Evolutionary conservation across 345 rosid genomes (phyloP), one percentile per base, ranked within the genome.

Genomic region (Salix suchowensis): DNA sequence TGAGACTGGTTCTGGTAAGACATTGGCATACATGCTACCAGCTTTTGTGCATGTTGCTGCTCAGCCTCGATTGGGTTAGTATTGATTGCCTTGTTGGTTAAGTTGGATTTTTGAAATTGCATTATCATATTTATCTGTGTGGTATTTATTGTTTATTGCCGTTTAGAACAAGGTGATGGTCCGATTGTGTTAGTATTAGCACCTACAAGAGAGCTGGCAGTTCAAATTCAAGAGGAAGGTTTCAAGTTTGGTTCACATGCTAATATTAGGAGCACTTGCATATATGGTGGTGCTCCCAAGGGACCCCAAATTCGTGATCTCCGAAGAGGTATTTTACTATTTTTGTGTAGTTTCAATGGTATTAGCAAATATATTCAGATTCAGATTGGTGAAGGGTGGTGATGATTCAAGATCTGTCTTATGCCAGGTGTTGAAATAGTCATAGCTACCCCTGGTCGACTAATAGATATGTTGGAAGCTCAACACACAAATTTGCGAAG

Each of bases 1-100:
- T 8, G 99, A 93, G 90, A 93, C 98, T 34, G 99, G 98, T 72
- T 95, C 99, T 76, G 99, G 99, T 46, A 95, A 95, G 89, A 95
- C 99, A 15, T 79, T 93, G 89, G 96, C 99, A 13, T 96, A 93
- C 88, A 78, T 96, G 80, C 85, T 96, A 67, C 99, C 99, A 13
- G 98, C 98, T 26, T 77, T 96, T 85, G 94, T 96, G 39, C 99
- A 96, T 86, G 90, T 96, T 24, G 86, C 82, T 68, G 97, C 98
- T 0, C 99, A 96, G 75, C 99, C 98, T 87, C 88, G 89, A 71
- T 84, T 93, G 79, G 94, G 99, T 96, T 76, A 82, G 95, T 78
- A 54, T 23, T 62, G 15, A 40, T 36, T n/a, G 10, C 32, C 7
- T 23, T 11, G 71, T 77, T 42, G 48, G 11, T 61, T 68, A 21